Evolutionary conservation across 2,329 filamentous ascomycete genomes (phyloP), one percentile per base, ranked within the genome.

Genomic region (Nemania sp.): DNA sequence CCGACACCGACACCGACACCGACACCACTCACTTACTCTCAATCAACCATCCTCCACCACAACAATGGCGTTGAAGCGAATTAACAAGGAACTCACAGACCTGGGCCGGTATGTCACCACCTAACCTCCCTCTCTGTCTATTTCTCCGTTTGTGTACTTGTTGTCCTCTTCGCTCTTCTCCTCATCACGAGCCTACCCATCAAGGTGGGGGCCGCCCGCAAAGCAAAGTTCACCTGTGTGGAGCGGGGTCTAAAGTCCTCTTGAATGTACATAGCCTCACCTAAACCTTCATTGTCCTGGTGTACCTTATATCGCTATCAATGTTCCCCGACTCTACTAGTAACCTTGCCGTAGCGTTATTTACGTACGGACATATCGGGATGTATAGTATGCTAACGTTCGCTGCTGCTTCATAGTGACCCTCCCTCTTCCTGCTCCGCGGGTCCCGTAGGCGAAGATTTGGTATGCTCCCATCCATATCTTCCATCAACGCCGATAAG

Each of bases 351-450:
- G n/a, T 20, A 7, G 51, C 3, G 15, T 20, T 8, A 22, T 13
- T 7, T 26, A 24, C 43, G 6, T 45, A 15, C 51, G 3, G 13
- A 45, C 27, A 32, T 15, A 2, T 29, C 7, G 2, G 59, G 63
- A 32, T 58, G 1, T 72, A 76, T 62, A 54, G 13, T 55, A 54
- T 68, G 47, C 67, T 66, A 54, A 61, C 29, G 3, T 70, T 49
- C n/a, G 29, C 41, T 74, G 49, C 67, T 67, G 57, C 68, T 68
- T 70, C 73, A 72, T 77, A 98, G 96, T 86, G 96, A 99, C 82
- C 96, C 96, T 81, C 96, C 96, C 80, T 98, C 96, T 68, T 98
- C 95, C 76, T 99, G 96, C 90, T 98, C 95, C 81, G 96, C 96
- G 78, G 96, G 96, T 74, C 96, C 96, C 76, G 91, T 97, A 79